phyloP scores from a whole-genome alignment of 2,329 filamentous ascomycete genomes.

The Arthrobotrys sinensis region DNA sequence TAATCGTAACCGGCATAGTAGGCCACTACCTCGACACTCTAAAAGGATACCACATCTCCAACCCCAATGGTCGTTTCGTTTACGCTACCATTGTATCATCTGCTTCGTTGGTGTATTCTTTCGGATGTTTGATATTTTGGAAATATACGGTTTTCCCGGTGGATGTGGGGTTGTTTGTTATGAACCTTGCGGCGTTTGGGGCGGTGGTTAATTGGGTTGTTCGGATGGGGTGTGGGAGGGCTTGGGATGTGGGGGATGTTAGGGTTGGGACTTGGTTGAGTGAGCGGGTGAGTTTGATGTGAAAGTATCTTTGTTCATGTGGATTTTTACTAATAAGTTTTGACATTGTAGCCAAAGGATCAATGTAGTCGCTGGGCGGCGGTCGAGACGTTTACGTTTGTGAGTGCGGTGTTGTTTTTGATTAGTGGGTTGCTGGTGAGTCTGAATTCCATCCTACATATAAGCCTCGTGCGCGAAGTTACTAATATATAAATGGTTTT shows the following conservation, averaged over 20 bases:
- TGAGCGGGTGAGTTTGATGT: constrained; percentile 46
- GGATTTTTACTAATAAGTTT: not conserved
- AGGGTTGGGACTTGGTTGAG: constrained; percentile 52
- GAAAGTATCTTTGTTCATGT: not conserved
- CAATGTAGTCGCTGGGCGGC: constrained; percentile 52
- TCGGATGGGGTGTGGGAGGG: constrained; percentile 44
- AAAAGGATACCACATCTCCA: constrained; percentile 26
- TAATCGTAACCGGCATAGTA: constrained; percentile 52
- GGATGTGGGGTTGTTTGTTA: constrained; percentile 50
- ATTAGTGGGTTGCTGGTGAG: constrained; percentile 52
- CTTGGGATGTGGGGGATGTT: constrained; percentile 50
- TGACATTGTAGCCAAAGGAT: constrained; percentile 43
- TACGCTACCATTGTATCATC: constrained; percentile 46
- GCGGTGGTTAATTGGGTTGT: constrained; percentile 49
- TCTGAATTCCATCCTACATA: not conserved
- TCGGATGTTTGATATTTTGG: constrained; percentile 53
- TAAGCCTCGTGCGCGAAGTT: not conserved
- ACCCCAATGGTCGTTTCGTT: constrained; percentile 47
- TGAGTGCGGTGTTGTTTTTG: constrained; percentile 45
- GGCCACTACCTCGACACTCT: constrained; percentile 57
- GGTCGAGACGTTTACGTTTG: constrained; percentile 59
- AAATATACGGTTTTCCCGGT: constrained; percentile 49
- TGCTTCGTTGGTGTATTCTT: constrained; percentile 45
- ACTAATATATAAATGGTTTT: constrained; percentile 10
- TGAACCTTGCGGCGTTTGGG: constrained; percentile 53